Evolutionary conservation across 192 early-diverging fungal genomes (phyloP).

Genomic region (Podila clonocystis): DNA sequence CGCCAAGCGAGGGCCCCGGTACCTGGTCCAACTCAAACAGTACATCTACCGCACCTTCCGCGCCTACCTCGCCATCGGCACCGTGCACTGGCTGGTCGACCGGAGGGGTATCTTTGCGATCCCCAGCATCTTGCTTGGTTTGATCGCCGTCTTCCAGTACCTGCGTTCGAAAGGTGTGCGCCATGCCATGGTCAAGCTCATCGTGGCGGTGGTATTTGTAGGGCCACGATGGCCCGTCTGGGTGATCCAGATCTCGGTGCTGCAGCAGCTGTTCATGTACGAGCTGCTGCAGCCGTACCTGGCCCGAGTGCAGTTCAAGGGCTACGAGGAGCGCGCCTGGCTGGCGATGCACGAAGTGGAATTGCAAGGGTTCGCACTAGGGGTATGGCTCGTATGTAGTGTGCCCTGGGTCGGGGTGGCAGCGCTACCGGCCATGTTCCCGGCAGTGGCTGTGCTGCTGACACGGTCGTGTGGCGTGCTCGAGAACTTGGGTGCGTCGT

Average conservation of each 20-base stretch:
- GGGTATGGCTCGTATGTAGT: constrained; percentile 22
- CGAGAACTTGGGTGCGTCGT: constrained; percentile 24
- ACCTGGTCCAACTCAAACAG: constrained; percentile 20
- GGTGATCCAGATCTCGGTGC: constrained; percentile 18
- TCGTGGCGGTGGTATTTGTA: background rate
- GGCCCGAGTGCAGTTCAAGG: constrained; percentile 25
- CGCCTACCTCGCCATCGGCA: constrained; percentile 22
- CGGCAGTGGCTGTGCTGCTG: constrained; percentile 24
- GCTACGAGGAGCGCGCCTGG: constrained; percentile 40
- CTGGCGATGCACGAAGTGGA: constrained; percentile 25
- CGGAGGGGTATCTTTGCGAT: background rate
- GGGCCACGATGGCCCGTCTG: constrained; percentile 35
- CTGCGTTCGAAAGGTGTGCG: constrained; percentile 11
- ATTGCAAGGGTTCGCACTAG: constrained; percentile 26
- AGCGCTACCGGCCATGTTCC: constrained; percentile 23
- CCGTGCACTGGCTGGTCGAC: constrained; percentile 23
- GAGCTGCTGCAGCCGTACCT: constrained; percentile 44
- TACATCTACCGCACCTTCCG: constrained; percentile 16
- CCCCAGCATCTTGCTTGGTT: background rate
- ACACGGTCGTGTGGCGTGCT: constrained; percentile 40
- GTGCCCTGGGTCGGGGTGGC: constrained; percentile 29
- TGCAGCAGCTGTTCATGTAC: constrained; percentile 39
- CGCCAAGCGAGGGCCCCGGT: constrained; percentile 15
- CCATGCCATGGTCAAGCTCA: background rate
- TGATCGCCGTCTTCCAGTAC: constrained; percentile 15